phyloP scores from a whole-genome alignment of 2,329 filamentous ascomycete genomes.

The Scolecobasidium constrictum region DNA sequence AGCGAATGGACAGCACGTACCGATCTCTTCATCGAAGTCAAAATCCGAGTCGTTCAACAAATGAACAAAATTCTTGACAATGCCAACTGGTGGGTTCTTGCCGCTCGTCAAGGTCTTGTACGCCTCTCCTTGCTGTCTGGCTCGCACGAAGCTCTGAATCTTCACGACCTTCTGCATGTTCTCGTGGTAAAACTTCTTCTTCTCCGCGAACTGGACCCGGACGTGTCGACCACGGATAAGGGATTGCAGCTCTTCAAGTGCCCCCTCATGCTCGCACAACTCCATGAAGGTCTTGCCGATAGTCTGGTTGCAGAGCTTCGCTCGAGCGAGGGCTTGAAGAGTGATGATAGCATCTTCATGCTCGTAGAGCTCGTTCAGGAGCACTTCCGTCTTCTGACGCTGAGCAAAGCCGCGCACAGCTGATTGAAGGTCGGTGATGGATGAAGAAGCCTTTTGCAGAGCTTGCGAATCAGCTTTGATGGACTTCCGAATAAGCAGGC shows the following conservation, averaged over 20 bases:
- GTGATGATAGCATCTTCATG: constrained; percentile 55
- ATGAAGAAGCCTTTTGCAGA: constrained; percentile 46
- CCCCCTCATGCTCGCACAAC: constrained; percentile 74
- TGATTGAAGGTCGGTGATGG: constrained; percentile 55
- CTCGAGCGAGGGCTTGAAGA: constrained; percentile 67
- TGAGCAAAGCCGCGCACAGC: constrained; percentile 53
- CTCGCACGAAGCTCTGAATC: constrained; percentile 92
- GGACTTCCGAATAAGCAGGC: constrained; percentile 32
- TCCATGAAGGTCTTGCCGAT: constrained; percentile 65
- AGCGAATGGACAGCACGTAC: no score
- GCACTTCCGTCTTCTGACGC: constrained; percentile 47
- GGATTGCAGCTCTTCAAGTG: constrained; percentile 64
- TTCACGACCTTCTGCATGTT: constrained; percentile 99
- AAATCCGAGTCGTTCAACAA: constrained; percentile 96
- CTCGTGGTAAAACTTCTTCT: constrained; percentile 78
- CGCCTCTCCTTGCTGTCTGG: constrained; percentile 90
- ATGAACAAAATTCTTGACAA: constrained; percentile 96
- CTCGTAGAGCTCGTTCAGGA: constrained; percentile 60
- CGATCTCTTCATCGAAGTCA: constrained; percentile 94
- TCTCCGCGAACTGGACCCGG: constrained; percentile 66
- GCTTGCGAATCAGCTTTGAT: constrained; percentile 35
- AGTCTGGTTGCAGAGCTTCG: constrained; percentile 64
- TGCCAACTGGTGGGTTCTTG: constrained; percentile 92
- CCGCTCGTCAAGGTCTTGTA: constrained; percentile 95
- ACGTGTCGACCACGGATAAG: constrained; percentile 63